These are phyloP conservation scores for Athelia sp. DNA, from an alignment of 1,284 basidiomycete species.

Conservation along the genomic window DNA sequence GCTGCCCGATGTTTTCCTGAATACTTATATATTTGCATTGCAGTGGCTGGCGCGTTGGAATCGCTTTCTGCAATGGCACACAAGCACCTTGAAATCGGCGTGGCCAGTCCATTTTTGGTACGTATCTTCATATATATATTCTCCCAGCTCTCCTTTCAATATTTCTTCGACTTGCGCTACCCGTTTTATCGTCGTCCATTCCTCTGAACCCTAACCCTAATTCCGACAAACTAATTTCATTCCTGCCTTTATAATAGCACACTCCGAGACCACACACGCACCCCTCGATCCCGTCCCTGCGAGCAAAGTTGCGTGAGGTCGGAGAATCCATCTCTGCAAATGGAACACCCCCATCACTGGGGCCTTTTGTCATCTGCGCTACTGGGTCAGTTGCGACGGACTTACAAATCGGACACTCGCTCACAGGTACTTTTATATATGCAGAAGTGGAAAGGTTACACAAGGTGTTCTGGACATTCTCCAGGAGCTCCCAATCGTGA, in stretches of 20 bases:
- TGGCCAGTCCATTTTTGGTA: conserved; percentile 81
- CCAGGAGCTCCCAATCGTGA: conserved; percentile 61
- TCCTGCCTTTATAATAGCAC: conserved; percentile 46
- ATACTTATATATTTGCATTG: conserved; percentile 1
- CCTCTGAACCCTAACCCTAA: conserved; percentile 5
- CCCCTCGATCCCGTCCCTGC: conserved; percentile 55
- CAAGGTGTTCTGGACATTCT: conserved; percentile 72
- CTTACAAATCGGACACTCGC: background rate
- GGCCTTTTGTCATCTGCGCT: conserved; percentile 77
- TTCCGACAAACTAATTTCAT: background rate
- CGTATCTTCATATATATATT: conserved; percentile 21
- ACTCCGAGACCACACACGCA: conserved; percentile 79
- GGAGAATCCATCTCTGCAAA: conserved; percentile 51
- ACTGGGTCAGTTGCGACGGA: conserved; percentile 59
- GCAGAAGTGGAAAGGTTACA: conserved; percentile 75
- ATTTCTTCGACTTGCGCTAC: background rate
- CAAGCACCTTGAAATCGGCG: conserved; percentile 70
- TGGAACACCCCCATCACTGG: conserved; percentile 61
- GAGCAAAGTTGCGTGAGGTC: conserved; percentile 51
- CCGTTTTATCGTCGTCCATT: background rate
- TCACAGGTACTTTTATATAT: background rate
- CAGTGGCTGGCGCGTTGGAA: conserved; percentile 82
- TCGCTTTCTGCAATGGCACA: conserved; percentile 76
- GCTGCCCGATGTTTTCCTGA: background rate
- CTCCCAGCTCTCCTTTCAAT: background rate